A percentile compares a stretch with the other conserved stretches of the same genome.
These are phyloP conservation scores for Rhynchosporium agropyri DNA, from an alignment of 2,329 filamentous ascomycete genomes.

Conservation along the genomic window DNA sequence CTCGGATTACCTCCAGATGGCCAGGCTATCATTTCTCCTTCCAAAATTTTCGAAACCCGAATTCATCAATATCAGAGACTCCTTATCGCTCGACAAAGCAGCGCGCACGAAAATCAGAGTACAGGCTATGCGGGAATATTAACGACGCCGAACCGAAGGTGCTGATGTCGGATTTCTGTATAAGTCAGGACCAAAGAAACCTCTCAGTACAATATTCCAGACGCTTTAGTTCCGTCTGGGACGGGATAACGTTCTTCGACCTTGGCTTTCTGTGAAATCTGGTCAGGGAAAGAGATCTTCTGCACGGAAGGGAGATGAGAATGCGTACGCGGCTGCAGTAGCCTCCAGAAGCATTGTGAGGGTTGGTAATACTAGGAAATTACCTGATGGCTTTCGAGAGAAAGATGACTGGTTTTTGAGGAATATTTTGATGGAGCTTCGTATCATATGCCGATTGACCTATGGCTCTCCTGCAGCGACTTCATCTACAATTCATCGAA, in stretches of 20 bases:
- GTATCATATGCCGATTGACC: background rate
- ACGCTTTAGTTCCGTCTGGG: background rate
- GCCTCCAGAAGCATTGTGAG: background rate
- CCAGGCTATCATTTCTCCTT: no score
- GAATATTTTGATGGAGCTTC: background rate
- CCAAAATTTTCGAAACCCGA: background rate
- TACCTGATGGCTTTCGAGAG: background rate
- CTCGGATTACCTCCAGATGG: no score
- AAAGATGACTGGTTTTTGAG: background rate
- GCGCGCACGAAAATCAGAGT: constrained; percentile 20
- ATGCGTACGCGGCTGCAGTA: background rate
- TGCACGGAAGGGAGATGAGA: background rate
- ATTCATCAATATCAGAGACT: constrained; percentile 4
- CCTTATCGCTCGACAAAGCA: constrained; percentile 9
- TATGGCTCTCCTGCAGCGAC: background rate
- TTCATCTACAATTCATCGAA: constrained; percentile 1
- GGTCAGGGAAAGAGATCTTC: background rate
- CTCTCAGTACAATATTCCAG: background rate
- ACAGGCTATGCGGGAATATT: constrained; percentile 22
- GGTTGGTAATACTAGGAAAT: background rate
- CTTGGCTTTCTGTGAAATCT: background rate
- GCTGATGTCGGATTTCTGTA: background rate
- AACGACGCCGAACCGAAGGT: constrained; percentile 12
- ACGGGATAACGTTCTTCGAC: background rate
- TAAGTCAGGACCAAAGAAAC: background rate